phyloP scores from a whole-genome alignment of 306 rosid species.

The Trifolium repens region DNA sequence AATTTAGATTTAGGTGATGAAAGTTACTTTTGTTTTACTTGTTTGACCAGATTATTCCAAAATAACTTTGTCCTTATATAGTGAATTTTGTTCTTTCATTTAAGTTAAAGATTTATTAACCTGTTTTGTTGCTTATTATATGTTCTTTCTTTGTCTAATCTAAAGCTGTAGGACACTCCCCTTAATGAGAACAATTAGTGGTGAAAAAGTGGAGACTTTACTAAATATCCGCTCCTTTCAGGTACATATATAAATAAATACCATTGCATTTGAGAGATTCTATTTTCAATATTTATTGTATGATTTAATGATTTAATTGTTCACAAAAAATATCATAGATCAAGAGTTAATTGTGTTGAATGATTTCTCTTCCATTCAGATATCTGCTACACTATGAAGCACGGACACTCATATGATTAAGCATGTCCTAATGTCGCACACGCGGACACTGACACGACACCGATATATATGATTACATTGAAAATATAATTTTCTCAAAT shows the following conservation, averaged over 20 bases:
- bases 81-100: slow-evolving; percentile 5
- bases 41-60: neutral
- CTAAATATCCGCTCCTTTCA: slow-evolving; percentile 55
- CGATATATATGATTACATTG: no score
- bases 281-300: no score
- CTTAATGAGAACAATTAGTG: slow-evolving; percentile 70
- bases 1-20: slow-evolving; percentile 16
- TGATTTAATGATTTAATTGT: no score
- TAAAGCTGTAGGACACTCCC: slow-evolving; percentile 48
- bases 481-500: no score
- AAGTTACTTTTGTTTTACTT: slow-evolving; percentile 2
- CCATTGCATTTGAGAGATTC: slow-evolving; percentile 4
- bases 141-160: slow-evolving; percentile 36
- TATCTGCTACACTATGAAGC: no score
- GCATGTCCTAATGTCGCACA: no score
- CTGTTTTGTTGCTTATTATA: slow-evolving; percentile 33
- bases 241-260: slow-evolving; percentile 52
- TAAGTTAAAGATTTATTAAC: neutral
- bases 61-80: slow-evolving; percentile 10
- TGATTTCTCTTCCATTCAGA: neutral
- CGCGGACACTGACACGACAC: no score
- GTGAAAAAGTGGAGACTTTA: slow-evolving; percentile 50
- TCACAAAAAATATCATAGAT: no score
- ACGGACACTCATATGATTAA: no score
- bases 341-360: no score